Evolutionary conservation across 2,329 filamentous ascomycete species (phyloP), one percentile per base, ranked within the genome.

Genomic region (Aspergillus sp.): DNA sequence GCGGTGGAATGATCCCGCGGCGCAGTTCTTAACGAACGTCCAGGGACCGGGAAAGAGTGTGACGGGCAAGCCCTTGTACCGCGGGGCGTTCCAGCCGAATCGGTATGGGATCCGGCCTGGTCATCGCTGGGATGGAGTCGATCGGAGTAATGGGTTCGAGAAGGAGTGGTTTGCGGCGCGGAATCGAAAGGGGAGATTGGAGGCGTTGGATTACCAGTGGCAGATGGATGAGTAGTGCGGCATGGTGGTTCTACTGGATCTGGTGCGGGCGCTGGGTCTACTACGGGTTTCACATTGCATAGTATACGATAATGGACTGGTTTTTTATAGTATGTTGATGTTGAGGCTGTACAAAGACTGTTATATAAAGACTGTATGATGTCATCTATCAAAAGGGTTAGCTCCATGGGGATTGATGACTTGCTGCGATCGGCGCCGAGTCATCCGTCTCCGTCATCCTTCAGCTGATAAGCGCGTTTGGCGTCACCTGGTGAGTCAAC

Each of bases 111-210:
- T 99, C 56, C 81, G 87, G 55, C 94, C 94, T 0, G 95, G 94
- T 0, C 90, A 95, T 75, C 80, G 90, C 59, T 99, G 94, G 94
- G 94, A 99, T 77, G 94, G 95, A 5, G 94, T 99, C 16, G 94
- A 99, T 77, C 81, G 94, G 59, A 81, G 90, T 17, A 99, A 90
- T 73, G 93, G 93, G 0, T 97, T 96, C 68, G 94, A 99, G 76
- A 88, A 84, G 56, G 87, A 96, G 67, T 88, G 92, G 75, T 97
- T 97, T 75, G 90, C 88, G 69, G 89, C 91, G 2, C 78, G 92
- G 60, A 96, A 96, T 70, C 79, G 84, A 60, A 83, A 83, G 60
- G 84, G 86, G 64, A 85, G 91, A 68, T 84, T 88, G 62, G 88
- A 89, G 71, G 87, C 87, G 30, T 72, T 97, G 65, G 86, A 93